A percentile compares a stretch with the other conserved stretches of the same genome.
These are phyloP conservation scores for Hypoxylon sp. DNA, from an alignment of 2,329 filamentous ascomycete genomes.

Conservation along the genomic window DNA sequence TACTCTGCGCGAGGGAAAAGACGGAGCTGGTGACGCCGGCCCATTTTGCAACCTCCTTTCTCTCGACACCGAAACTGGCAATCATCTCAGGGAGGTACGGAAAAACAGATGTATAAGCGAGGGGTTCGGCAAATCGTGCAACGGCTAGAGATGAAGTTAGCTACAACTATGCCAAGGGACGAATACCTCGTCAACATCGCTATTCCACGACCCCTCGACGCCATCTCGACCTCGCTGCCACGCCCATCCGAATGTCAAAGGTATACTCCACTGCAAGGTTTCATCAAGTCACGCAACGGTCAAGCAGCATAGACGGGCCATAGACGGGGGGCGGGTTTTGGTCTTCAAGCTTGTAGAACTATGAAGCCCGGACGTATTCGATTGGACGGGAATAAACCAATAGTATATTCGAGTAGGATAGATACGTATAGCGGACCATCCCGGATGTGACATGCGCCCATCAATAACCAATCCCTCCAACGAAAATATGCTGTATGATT, in stretches of 20 bases:
- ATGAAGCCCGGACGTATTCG: conserved; percentile 2
- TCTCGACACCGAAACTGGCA: conserved; percentile 77
- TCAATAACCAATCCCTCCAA: conserved; percentile 3
- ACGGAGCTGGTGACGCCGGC: conserved; percentile 79
- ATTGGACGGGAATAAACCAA: conserved; percentile 16
- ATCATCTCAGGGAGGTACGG: conserved; percentile 85
- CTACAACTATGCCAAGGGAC: conserved; percentile 39
- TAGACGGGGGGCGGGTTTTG: conserved; percentile 10
- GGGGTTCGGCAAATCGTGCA: conserved; percentile 81
- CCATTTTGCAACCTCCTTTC: conserved; percentile 81
- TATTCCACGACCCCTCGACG: conserved; percentile 4
- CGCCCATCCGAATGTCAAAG: conserved; percentile 38
- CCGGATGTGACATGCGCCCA: not conserved
- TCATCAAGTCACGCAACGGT: conserved; percentile 44
- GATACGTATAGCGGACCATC: conserved; percentile 22
- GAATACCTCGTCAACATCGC: conserved; percentile 41
- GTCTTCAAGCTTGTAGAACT: conserved; percentile 14
- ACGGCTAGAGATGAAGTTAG: conserved; percentile 67
- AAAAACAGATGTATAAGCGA: conserved; percentile 77
- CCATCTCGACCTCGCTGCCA: conserved; percentile 18
- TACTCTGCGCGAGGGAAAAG: conserved; percentile 78
- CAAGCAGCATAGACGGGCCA: conserved; percentile 12
- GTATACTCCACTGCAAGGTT: conserved; percentile 40
- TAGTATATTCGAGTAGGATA: conserved; percentile 36
- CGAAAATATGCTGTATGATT: conserved; percentile 7